Conservation (phyloP, 371 early-diverging fungal species). For the Capillidium rhysosporum region DNA sequence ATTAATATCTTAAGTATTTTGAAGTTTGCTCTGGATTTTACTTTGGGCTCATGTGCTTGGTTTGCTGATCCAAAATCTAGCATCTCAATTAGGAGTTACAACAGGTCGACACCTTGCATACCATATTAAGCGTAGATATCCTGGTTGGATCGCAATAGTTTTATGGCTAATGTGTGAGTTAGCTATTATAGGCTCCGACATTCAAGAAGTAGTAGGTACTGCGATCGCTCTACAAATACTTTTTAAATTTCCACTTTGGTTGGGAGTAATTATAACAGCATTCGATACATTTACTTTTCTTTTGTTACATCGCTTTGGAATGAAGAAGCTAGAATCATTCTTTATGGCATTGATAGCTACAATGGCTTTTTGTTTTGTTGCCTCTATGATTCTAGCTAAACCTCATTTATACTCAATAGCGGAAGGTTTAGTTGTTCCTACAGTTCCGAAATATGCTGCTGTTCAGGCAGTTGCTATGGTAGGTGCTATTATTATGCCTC, state of each 20-base stretch:
- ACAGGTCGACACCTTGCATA: conserved; percentile 49
- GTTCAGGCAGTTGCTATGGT: conserved; percentile 47
- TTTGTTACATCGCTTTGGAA: conserved; percentile 36
- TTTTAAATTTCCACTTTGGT: conserved; percentile 29
- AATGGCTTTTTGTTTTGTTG: conserved; percentile 43
- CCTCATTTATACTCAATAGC: conserved; percentile 29
- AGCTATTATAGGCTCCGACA: conserved; percentile 57
- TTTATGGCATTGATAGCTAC: conserved; percentile 36
- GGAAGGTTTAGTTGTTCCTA: conserved; percentile 32
- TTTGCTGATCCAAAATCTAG: conserved; percentile 35
- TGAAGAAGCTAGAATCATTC: conserved; percentile 37
- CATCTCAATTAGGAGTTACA: conserved; percentile 45
- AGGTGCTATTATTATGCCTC: conserved; percentile 54
- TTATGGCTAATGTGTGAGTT: conserved; percentile 42
- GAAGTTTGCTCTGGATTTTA: conserved; percentile 34
- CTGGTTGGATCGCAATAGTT: conserved; percentile 16
- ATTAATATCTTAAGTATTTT: neutral
- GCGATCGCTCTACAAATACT: conserved; percentile 50
- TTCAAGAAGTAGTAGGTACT: conserved; percentile 56
- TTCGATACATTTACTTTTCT: conserved; percentile 45
- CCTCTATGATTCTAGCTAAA: conserved; percentile 35
- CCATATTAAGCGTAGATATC: conserved; percentile 24
- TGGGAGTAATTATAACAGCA: conserved; percentile 46
- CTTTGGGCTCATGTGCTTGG: conserved; percentile 39
- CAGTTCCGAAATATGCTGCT: conserved; percentile 27